Base-by-base conservation (phyloP, 2,329 filamentous ascomycete genomes). In the Aspergillus hiratsukae region DNA sequence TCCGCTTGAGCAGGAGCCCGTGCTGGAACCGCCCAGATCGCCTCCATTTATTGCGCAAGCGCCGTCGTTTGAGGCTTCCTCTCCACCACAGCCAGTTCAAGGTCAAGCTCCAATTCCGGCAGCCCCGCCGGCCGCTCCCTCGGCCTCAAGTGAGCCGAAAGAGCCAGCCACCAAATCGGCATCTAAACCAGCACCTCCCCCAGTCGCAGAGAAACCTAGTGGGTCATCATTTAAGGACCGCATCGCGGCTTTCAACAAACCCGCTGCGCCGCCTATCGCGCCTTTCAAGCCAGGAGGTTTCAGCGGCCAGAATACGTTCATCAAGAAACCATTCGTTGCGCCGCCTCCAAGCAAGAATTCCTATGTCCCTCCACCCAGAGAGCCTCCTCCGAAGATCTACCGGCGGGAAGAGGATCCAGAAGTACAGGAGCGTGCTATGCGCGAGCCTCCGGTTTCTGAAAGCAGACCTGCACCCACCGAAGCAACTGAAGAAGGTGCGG, bases 321-420 rank as follows among this genome's bases (percentile, higher is more conserved):
- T 99, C 75, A 97, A 93, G 81, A 97, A 97, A 75, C 91, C 93
- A 0, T 99, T 97, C 67, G 92, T 99, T 55, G 90, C 94, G 3
- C 91, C 94, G 52, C 94, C 94, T 19, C 94, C 94, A 0, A 96
- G 91, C 73, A 88, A 91, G 64, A 88, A 97, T 77, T 89, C 93
- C 25, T 99, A 90, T 68, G 83, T 99, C 9, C 90, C 94, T 25
- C 87, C 89, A 3, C 74, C 76, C 29, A 84, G 87, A 23, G 88
- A 94, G 60, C 86, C 88, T 1, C 82, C 87, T 4, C 81, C 87
- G 49, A 95, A 88, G 76, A 73, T 91, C 23, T 96, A 97, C 70
- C 85, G 87, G 54, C 84, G 94, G 49, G 92, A 97, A 7, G 93
- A 97, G 71, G 92, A 97, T 62, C 88, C 90, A 0, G 71, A 75